Conservation (phyloP, 352 stramenopile species). For the Phytophthora palmivora region DNA sequence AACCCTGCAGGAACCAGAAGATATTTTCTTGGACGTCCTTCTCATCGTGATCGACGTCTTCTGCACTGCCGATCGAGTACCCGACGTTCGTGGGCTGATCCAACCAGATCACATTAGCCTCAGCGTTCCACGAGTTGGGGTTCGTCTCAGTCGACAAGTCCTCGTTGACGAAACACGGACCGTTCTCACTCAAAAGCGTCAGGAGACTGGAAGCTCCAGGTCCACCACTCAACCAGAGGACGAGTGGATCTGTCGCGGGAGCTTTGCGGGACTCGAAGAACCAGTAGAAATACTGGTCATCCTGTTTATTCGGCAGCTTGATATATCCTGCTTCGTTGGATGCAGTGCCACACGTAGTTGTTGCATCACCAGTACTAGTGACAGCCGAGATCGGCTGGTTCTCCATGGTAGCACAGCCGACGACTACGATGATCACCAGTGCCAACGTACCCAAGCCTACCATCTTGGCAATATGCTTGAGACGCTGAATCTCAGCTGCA, state of each 20-base stretch:
- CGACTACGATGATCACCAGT: constrained; percentile 19
- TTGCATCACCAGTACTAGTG: background rate
- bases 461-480: constrained; percentile 29
- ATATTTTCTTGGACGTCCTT: constrained; percentile 56
- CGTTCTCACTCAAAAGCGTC: constrained; percentile 60
- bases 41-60: constrained; percentile 45
- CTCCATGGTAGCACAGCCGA: constrained; percentile 14
- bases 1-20: constrained; percentile 58
- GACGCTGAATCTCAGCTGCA: constrained; percentile 4
- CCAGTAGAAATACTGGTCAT: constrained; percentile 75
- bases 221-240: constrained; percentile 68
- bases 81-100: constrained; percentile 66
- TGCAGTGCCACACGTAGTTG: constrained; percentile 27
- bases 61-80: constrained; percentile 56
- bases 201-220: constrained; percentile 55
- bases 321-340: constrained; percentile 61
- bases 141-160: constrained; percentile 53
- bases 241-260: constrained; percentile 44
- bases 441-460: constrained; percentile 17
- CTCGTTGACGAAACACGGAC: constrained; percentile 51
- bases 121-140: constrained; percentile 62
- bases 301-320: constrained; percentile 47
- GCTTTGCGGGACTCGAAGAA: constrained; percentile 60
- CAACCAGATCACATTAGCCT: constrained; percentile 74
- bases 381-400: background rate